Conservation (phyloP, 2,329 filamentous ascomycete species). For the Diaporthe eres region DNA sequence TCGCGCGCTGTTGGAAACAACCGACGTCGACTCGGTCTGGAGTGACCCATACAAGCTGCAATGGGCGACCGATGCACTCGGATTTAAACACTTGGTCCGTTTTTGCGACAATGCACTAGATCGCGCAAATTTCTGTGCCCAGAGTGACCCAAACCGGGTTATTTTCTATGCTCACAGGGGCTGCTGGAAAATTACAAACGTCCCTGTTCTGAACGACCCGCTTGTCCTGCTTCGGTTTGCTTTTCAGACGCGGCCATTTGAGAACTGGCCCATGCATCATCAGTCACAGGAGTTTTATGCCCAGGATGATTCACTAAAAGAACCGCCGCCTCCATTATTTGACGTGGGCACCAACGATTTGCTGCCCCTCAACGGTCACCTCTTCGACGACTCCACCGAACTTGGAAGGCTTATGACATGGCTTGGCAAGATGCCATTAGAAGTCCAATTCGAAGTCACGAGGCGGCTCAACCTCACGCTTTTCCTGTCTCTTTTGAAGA, state of each 20-base stretch:
- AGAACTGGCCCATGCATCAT: neutral
- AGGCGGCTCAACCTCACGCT: neutral
- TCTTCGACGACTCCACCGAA: neutral
- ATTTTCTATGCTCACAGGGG: conserved; percentile 29
- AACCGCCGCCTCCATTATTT: neutral
- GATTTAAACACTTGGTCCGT: neutral
- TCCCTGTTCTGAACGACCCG: neutral
- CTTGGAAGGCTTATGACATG: neutral
- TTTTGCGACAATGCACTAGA: neutral
- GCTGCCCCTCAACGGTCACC: neutral
- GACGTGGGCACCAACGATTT: conserved; percentile 2
- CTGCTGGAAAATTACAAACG: conserved; percentile 21
- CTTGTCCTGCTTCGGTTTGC: conserved; percentile 16
- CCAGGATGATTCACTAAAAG: neutral
- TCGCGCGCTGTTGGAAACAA: conserved; percentile 8
- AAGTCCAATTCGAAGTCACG: neutral
- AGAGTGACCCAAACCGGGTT: neutral
- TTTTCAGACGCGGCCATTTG: conserved; percentile 21
- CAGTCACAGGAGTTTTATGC: neutral
- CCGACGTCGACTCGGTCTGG: conserved; percentile 7
- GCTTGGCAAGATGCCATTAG: conserved; percentile 4
- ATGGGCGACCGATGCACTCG: conserved; percentile 8
- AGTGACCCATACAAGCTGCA: neutral
- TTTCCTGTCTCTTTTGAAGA: conserved; percentile 7
- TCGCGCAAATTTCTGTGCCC: neutral